Percentiles rank a stretch among this genome's conserved stretches.
Conservation (phyloP, 768 basidiomycete genomes). For the Coprinopsis sp. region DNA sequence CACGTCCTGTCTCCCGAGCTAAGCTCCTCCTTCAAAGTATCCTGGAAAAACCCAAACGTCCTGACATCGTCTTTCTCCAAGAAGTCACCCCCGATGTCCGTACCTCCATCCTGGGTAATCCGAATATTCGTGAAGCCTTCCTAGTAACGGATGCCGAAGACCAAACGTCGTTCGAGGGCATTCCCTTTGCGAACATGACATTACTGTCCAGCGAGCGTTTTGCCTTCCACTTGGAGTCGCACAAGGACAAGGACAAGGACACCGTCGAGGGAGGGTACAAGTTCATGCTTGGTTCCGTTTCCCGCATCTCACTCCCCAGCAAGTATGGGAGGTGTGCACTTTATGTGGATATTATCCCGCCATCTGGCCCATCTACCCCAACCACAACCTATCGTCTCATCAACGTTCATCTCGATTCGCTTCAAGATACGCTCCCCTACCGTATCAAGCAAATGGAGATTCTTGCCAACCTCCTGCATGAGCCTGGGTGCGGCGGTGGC, state of each 20-base stretch:
- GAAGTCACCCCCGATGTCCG: slow-evolving; percentile 32
- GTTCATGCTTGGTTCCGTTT: slow-evolving; percentile 24
- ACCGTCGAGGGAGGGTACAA: slow-evolving; percentile 19
- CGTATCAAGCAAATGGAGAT: slow-evolving; percentile 30
- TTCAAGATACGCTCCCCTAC: slow-evolving; percentile 17
- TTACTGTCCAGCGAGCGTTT: slow-evolving; percentile 32
- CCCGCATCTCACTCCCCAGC: slow-evolving; percentile 31
- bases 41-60: slow-evolving; percentile 24
- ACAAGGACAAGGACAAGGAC: slow-evolving; percentile 15
- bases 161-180: slow-evolving; percentile 25
- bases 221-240: slow-evolving; percentile 17
- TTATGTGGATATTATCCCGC: slow-evolving; percentile 29
- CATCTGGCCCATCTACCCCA: slow-evolving; percentile 20
- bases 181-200: slow-evolving; percentile 34
- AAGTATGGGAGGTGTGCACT: slow-evolving; percentile 33
- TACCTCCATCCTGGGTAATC: slow-evolving; percentile 26
- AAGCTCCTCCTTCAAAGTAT: slow-evolving; percentile 29
- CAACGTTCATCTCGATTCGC: slow-evolving; percentile 35
- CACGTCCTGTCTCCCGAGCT: slow-evolving; percentile 27
- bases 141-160: slow-evolving; percentile 35
- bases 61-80: slow-evolving; percentile 37
- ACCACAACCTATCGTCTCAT: slow-evolving; percentile 26
- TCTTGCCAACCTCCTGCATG: slow-evolving; percentile 32
- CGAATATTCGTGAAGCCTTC: slow-evolving; percentile 29
- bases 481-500: slow-evolving; percentile 35